phyloP scores from a whole-genome alignment of 208 protist species.

The Leishmania tarentolae region DNA sequence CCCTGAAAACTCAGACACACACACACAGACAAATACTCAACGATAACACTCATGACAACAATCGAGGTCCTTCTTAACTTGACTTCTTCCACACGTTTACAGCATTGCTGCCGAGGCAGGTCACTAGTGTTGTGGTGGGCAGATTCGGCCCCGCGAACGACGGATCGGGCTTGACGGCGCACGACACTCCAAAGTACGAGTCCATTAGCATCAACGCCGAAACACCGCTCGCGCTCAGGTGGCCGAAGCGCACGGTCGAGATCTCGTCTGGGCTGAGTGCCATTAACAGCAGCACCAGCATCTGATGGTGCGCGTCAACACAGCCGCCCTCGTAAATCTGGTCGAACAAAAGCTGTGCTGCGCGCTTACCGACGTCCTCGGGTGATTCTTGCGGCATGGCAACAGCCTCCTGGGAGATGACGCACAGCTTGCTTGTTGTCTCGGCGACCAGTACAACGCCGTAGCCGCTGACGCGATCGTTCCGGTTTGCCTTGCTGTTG shows the following conservation, averaged over 20 bases:
- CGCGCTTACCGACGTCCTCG: slow-evolving; percentile 83
- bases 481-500: slow-evolving; percentile 49
- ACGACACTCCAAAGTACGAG: slow-evolving; percentile 84
- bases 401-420: slow-evolving; percentile 86
- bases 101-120: slow-evolving; percentile 85
- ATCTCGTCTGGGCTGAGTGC: slow-evolving; percentile 90
- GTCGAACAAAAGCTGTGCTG: slow-evolving; percentile 81
- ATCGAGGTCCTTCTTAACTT: slow-evolving; percentile 28
- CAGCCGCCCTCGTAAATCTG: slow-evolving; percentile 88
- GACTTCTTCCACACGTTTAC: slow-evolving; percentile 90
- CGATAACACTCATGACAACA: background rate
- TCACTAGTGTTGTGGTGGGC: slow-evolving; percentile 75
- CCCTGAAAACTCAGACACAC: background rate
- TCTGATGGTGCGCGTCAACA: slow-evolving; percentile 91
- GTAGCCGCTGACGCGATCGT: slow-evolving; percentile 75
- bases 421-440: slow-evolving; percentile 82
- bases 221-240: slow-evolving; percentile 63
- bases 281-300: slow-evolving; percentile 92
- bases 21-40: background rate
- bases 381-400: slow-evolving; percentile 71
- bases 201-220: slow-evolving; percentile 89
- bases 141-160: slow-evolving; percentile 53
- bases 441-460: slow-evolving; percentile 93
- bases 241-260: slow-evolving; percentile 90
- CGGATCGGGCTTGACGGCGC: slow-evolving; percentile 77